phyloP scores from a whole-genome alignment of 495 filamentous ascomycete genomes.

The Penicillium riverlandense region DNA sequence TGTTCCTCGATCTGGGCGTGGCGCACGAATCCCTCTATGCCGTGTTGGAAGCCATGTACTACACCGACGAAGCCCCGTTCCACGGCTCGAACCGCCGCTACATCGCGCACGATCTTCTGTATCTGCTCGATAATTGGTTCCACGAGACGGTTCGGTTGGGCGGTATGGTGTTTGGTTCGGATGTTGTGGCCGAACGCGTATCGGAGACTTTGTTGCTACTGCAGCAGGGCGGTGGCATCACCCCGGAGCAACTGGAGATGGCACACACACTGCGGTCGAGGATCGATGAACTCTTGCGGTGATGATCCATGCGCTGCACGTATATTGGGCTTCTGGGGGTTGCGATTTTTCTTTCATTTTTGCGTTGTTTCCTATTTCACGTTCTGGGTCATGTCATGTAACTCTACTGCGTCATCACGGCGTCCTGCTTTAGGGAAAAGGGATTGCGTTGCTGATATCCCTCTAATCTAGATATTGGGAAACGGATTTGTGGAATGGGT shows the following conservation, averaged over 20 bases:
- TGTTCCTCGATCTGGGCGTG: slow-evolving; percentile 70
- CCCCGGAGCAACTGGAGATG: slow-evolving; percentile 21
- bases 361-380: not conserved
- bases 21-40: slow-evolving; percentile 66
- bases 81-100: slow-evolving; percentile 53
- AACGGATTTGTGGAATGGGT: no score
- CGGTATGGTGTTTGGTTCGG: slow-evolving; percentile 46
- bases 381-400: not conserved
- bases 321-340: no score
- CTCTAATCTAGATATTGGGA: no score
- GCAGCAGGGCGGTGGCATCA: slow-evolving; percentile 28
- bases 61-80: slow-evolving; percentile 79
- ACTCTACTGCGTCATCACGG: no score
- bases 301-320: slow-evolving; percentile 2
- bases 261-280: slow-evolving; percentile 34
- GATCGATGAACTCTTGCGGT: slow-evolving; percentile 39
- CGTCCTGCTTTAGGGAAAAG: no score
- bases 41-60: slow-evolving; percentile 76
- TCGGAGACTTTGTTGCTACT: slow-evolving; percentile 39
- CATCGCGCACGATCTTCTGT: slow-evolving; percentile 55
- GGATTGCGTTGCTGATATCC: no score
- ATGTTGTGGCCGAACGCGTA: slow-evolving; percentile 39
- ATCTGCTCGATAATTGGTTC: slow-evolving; percentile 57
- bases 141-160: slow-evolving; percentile 48
- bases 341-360: not conserved